These are phyloP conservation scores for Pittosporum tobira DNA, from an alignment of 129 eudicot species.

Conservation along the genomic window DNA sequence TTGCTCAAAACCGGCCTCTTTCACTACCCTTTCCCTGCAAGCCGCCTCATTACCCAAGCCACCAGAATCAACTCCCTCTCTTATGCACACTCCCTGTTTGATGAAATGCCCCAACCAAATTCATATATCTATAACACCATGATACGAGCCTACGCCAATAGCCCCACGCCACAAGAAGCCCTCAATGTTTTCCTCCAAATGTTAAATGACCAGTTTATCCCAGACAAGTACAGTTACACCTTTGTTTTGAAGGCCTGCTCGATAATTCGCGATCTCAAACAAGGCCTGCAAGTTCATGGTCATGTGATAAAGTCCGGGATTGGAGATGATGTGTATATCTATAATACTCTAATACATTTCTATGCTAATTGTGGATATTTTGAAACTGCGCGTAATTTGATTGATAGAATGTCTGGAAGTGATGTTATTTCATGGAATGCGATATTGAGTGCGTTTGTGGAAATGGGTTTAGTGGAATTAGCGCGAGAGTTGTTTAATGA, in stretches of 20 bases:
- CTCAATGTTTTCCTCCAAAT: conserved; percentile 17
- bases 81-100: conserved; percentile 45
- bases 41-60: conserved; percentile 31
- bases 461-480: conserved; percentile 25
- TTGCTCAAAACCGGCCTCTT: conserved; percentile 40
- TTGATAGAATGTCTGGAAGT: conserved; percentile 31
- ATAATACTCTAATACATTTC: conserved; percentile 32
- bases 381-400: conserved; percentile 25
- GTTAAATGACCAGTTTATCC: conserved; percentile 22
- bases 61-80: conserved; percentile 7
- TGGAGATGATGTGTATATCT: conserved; percentile 24
- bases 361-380: conserved; percentile 33
- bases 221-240: conserved; percentile 37
- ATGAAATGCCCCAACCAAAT: conserved; percentile 26
- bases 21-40: conserved; percentile 32
- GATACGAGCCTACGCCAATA: conserved; percentile 32
- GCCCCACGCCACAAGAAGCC: conserved; percentile 22
- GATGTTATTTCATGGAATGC: conserved; percentile 41
- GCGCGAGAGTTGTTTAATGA: conserved; percentile 27
- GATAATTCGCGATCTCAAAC: neutral
- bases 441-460: conserved; percentile 34
- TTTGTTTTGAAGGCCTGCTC: conserved; percentile 37
- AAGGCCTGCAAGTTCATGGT: conserved; percentile 33
- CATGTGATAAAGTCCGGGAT: conserved; percentile 19
- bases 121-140: conserved; percentile 32